Evolutionary conservation across 2,329 filamentous ascomycete species (phyloP).

Genomic region (Xylariaceae sp.): DNA sequence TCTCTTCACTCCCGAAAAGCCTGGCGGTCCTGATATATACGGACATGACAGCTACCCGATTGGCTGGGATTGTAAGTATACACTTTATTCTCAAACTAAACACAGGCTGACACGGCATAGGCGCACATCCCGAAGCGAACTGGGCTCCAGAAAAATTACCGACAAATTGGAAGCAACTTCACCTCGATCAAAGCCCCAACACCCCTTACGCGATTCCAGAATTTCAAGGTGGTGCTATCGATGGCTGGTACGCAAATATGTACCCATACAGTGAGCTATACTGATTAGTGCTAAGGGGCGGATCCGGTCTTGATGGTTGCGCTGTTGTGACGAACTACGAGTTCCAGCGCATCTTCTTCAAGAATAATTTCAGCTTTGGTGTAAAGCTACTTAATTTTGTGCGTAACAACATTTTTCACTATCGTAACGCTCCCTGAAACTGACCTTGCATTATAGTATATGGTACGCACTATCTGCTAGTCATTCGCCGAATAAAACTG

Average conservation of each 20-base stretch:
- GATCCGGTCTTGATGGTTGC: constrained; percentile 70
- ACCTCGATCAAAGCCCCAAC: constrained; percentile 30
- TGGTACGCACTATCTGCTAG: constrained; percentile 2
- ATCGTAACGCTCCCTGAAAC: not conserved
- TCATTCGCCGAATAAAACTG: not conserved
- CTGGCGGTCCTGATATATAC: constrained; percentile 33
- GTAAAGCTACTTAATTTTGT: constrained; percentile 69
- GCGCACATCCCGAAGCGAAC: constrained; percentile 53
- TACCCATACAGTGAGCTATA: constrained; percentile 57
- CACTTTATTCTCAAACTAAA: not conserved
- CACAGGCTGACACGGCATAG: constrained; percentile 8
- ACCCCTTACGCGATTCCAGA: constrained; percentile 43
- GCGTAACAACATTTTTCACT: not conserved
- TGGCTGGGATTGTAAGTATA: constrained; percentile 58
- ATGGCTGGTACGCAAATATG: constrained; percentile 17
- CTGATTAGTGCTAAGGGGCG: constrained; percentile 79
- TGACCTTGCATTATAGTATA: constrained; percentile 60
- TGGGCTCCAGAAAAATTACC: constrained; percentile 29
- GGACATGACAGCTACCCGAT: constrained; percentile 70
- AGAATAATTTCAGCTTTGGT: constrained; percentile 63
- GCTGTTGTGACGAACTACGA: constrained; percentile 71
- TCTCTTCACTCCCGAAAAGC: constrained; percentile 22
- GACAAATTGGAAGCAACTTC: constrained; percentile 21
- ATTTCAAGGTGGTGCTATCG: constrained; percentile 67
- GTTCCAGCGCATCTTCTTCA: constrained; percentile 80